Evolutionary conservation across 306 rosid species (phyloP).

Genomic region (Trichosanthes cucumerina): DNA sequence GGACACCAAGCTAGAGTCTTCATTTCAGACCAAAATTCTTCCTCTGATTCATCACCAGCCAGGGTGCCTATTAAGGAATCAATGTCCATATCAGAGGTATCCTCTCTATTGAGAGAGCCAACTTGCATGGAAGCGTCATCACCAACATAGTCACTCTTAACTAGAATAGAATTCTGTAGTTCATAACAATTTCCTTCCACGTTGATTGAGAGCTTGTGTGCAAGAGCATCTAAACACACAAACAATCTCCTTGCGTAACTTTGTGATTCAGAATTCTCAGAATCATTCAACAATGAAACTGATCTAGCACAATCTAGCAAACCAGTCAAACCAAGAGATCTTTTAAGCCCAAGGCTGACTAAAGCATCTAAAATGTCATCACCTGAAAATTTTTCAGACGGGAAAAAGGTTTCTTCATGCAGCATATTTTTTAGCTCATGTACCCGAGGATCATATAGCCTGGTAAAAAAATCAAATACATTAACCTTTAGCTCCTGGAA

Average conservation of each 20-base stretch:
- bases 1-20: constrained; percentile 86
- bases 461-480: constrained; percentile 36
- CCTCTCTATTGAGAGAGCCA: constrained; percentile 23
- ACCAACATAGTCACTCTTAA: constrained; percentile 12
- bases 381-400: constrained; percentile 63
- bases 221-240: constrained; percentile 46
- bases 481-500: constrained; percentile 5
- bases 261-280: constrained; percentile 37
- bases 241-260: constrained; percentile 50
- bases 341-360: constrained; percentile 73
- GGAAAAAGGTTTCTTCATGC: constrained; percentile 58
- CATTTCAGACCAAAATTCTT: constrained; percentile 86
- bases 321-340: constrained; percentile 74
- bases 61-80: constrained; percentile 32
- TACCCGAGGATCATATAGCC: constrained; percentile 96
- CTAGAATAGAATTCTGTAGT: constrained; percentile 20
- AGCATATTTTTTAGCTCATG: constrained; percentile 54
- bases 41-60: constrained; percentile 51
- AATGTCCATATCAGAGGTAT: constrained; percentile 24
- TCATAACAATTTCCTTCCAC: constrained; percentile 33
- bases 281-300: constrained; percentile 55
- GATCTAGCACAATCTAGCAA: constrained; percentile 91
- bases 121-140: constrained; percentile 23
- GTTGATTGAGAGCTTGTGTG: constrained; percentile 41
- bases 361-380: constrained; percentile 59